phyloP scores from a whole-genome alignment of 2,329 filamentous ascomycete genomes.

The Plectosphaerella plurivora region DNA sequence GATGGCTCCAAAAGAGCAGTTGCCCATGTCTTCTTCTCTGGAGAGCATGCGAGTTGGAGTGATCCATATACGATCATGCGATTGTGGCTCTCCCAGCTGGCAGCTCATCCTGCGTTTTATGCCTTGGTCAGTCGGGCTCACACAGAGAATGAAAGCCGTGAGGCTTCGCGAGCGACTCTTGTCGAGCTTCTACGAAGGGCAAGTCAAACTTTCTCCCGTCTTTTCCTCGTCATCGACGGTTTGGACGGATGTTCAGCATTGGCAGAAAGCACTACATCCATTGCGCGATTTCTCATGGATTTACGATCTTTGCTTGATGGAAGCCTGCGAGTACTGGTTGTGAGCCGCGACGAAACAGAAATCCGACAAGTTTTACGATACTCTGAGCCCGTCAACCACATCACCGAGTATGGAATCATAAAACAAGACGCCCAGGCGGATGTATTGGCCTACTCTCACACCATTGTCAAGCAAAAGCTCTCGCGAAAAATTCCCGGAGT shows the following conservation, averaged over 20 bases:
- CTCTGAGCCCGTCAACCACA: neutral
- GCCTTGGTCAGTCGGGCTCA: constrained; percentile 4
- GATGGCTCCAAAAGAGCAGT: constrained; percentile 5
- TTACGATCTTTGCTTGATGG: constrained; percentile 3
- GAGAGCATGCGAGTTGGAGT: constrained; percentile 14
- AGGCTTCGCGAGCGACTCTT: constrained; percentile 13
- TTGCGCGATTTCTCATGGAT: constrained; percentile 11
- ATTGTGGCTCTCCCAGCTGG: constrained; percentile 23
- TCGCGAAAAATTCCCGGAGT: constrained; percentile 16
- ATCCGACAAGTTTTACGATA: constrained; percentile 14
- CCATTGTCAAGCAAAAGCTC: constrained; percentile 22
- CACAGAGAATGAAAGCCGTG: neutral
- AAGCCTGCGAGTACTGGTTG: constrained; percentile 13
- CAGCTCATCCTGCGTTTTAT: constrained; percentile 1
- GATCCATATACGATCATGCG: constrained; percentile 19
- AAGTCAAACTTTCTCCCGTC: constrained; percentile 8
- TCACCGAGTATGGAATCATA: constrained; percentile 14
- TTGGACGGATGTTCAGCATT: constrained; percentile 25
- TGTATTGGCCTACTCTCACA: constrained; percentile 14
- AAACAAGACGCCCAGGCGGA: constrained; percentile 18
- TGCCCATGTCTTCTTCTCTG: constrained; percentile 26
- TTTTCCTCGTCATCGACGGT: constrained; percentile 22
- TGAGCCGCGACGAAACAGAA: constrained; percentile 19
- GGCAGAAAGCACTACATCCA: neutral
- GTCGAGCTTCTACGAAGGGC: constrained; percentile 13